Conservation (phyloP, 169 alveolate species). For the Toxoplasma gondii region DNA sequence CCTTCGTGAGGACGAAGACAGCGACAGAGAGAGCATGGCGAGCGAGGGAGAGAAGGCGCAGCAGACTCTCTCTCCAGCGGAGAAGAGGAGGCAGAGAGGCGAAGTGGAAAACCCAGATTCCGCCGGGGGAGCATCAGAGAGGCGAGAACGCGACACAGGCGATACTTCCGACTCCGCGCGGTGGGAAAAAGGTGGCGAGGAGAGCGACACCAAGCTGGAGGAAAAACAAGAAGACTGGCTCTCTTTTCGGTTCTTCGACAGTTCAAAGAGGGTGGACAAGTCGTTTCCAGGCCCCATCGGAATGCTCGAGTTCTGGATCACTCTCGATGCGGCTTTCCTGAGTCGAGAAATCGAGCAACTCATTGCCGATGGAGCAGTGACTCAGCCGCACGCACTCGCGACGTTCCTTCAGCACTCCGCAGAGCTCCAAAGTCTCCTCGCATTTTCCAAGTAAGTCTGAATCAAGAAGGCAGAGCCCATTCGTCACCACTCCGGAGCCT, state of each 20-base stretch:
- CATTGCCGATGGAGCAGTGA: background rate
- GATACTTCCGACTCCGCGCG: background rate
- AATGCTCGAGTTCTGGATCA: constrained; percentile 18
- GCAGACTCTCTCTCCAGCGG: background rate
- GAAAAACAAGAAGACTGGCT: constrained; percentile 3
- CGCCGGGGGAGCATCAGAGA: background rate
- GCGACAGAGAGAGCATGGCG: background rate
- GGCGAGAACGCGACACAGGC: background rate
- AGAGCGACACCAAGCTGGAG: background rate
- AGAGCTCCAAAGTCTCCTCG: background rate
- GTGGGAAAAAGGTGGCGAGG: background rate
- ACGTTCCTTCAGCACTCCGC: background rate
- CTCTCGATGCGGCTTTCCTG: background rate
- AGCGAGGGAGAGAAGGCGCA: background rate
- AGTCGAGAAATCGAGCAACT: background rate
- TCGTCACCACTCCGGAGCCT: background rate
- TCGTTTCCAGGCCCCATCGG: background rate
- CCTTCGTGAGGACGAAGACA: constrained; percentile 7
- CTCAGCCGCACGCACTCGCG: constrained; percentile 5
- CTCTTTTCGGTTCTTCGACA: background rate
- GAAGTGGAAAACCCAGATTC: background rate
- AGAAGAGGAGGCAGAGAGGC: background rate
- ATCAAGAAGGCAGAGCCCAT: background rate
- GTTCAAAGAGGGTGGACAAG: background rate
- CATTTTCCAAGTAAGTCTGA: background rate